A percentile compares a stretch with the other conserved stretches of the same genome.
Evolutionary conservation across 495 filamentous ascomycete genomes (phyloP).

Genomic region (Cetradonia linearis): DNA sequence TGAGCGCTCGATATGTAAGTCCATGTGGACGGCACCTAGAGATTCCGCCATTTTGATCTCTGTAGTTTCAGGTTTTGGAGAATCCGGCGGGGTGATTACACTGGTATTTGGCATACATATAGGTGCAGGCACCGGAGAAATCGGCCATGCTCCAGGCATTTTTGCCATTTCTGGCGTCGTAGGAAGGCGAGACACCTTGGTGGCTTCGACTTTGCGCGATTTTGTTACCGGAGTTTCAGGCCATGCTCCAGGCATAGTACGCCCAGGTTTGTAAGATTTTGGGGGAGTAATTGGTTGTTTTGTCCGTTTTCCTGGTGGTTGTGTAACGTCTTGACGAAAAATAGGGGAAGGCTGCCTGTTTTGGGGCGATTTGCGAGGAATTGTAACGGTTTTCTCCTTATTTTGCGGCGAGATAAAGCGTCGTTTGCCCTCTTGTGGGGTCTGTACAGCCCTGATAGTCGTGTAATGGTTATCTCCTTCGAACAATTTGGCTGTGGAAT

Average conservation of each 20-base stretch:
- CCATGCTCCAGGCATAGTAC: constrained; percentile 1
- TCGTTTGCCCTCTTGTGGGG: not conserved
- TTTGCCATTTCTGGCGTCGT: not conserved
- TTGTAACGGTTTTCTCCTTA: not conserved
- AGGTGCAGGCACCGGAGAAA: not conserved
- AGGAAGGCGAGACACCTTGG: not conserved
- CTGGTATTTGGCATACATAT: not conserved
- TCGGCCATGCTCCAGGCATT: not conserved
- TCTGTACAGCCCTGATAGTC: not conserved
- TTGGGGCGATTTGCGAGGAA: not conserved
- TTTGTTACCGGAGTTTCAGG: not conserved
- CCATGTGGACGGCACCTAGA: not conserved
- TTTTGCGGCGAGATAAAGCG: not conserved
- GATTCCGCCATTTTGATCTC: not conserved
- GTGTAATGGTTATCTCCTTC: not conserved
- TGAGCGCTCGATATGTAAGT: too few species aligned
- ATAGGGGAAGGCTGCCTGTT: not conserved
- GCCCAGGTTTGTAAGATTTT: not conserved
- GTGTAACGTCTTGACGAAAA: not conserved
- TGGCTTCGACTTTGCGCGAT: not conserved
- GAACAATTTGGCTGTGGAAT: not conserved
- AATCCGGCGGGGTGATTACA: not conserved
- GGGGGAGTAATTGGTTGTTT: not conserved
- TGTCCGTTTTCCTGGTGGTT: not conserved
- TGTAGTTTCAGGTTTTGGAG: not conserved